A percentile compares a stretch with the other conserved stretches of the same genome.
These are phyloP conservation scores for Annona cherimola DNA, from an alignment of 164 flowering plant species.

Conservation along the genomic window DNA sequence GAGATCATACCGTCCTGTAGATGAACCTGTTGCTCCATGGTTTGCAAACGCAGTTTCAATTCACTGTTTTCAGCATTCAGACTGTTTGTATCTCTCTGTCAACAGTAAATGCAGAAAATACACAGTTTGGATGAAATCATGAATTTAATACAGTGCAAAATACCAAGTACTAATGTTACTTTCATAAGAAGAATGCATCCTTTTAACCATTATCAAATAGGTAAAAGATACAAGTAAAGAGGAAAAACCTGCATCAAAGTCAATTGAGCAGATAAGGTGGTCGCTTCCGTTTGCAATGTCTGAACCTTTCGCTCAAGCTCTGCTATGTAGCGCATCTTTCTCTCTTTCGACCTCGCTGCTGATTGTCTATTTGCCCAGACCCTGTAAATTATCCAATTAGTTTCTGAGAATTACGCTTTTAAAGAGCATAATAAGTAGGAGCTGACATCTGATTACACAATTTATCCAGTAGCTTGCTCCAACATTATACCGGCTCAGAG, in stretches of 20 bases:
- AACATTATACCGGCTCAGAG: too few relatives aligned
- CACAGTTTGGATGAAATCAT: not conserved
- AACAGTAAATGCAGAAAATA: constrained; percentile 4
- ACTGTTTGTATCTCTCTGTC: constrained; percentile 87
- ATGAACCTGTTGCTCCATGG: constrained; percentile 95
- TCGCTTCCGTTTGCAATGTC: constrained; percentile 86
- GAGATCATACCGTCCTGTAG: constrained; percentile 75
- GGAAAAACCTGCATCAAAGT: constrained; percentile 67
- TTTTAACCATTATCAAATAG: not conserved
- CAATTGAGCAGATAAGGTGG: constrained; percentile 85
- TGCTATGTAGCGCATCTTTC: constrained; percentile 94
- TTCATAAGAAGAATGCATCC: not conserved
- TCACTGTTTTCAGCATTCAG: constrained; percentile 84
- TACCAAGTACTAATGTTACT: not conserved
- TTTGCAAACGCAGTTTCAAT: constrained; percentile 79
- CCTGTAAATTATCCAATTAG: too few relatives aligned
- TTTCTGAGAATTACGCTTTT: too few relatives aligned
- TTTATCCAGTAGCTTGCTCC: too few relatives aligned
- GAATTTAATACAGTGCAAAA: not conserved
- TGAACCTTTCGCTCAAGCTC: constrained; percentile 94
- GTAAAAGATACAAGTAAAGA: not conserved
- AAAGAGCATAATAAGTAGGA: too few relatives aligned
- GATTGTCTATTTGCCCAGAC: constrained; percentile 99
- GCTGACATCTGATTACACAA: too few relatives aligned
- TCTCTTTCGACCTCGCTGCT: constrained; percentile 94